Evolutionary conservation across 2,329 filamentous ascomycete species (phyloP), one percentile per base, ranked within the genome.

Genomic region (Colletotrichum brevisporum): DNA sequence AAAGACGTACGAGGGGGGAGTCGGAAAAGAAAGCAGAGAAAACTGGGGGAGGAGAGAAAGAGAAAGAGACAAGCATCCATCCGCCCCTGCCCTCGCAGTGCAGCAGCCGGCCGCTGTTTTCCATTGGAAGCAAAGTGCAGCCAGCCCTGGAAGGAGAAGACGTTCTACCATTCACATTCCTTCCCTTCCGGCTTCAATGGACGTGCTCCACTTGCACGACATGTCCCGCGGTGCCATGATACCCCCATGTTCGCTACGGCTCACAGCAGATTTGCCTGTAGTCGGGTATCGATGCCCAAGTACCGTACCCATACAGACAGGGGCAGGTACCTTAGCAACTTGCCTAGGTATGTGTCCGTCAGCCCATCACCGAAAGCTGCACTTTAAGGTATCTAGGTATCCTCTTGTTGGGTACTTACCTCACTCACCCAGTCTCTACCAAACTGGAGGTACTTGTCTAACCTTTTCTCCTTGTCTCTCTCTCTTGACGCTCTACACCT

Each of bases 151-250:
- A 26, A 31, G 45, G 47, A n/a, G 10, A 13, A 8, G 16, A 50
- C 12, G 4, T 50, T 47, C 18, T 47, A n/a, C 12, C 15, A 47
- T 18, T 47, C 43, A 47, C 13, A 15, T 47, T 58, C 55, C 18
- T 47, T 62, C 47, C 55, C 51, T 56, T 24, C 51, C 52, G 31
- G 43, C 62, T 66, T 55, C n/a, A 21, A 58, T 60, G 65, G 48
- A 65, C 31, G 48, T 60, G 60, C 50, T 53, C 41, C 47, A 53
- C 43, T 70, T 57, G 51, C 63, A 70, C 53, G 58, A 67, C 70
- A 70, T 71, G 41, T 57, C 51, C 68, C 48, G 64, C 59, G 64
- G 47, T 70, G 58, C 55, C 54, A 64, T 58, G 51, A 51, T 71
- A 69, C 59, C 39, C 64, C 45, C 41, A 56, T 48, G 27, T 47